Percentiles rank a stretch among this genome's conserved stretches.
Evolutionary conservation across 202 grass and related monocot species (phyloP).

Genomic region (Saccharum hybrid): DNA sequence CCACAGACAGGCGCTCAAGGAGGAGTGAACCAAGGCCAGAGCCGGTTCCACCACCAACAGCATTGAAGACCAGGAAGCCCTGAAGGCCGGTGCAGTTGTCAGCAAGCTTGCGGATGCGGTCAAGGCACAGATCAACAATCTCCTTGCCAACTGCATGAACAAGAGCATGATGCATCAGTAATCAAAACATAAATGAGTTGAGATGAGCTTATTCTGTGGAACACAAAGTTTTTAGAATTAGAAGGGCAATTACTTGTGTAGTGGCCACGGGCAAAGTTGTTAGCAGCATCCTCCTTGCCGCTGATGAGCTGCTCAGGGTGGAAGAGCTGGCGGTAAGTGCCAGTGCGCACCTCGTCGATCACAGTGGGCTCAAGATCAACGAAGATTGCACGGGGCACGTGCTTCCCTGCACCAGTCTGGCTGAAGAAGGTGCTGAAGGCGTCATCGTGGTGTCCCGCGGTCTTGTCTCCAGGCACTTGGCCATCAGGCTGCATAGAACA

Average conservation of each 20-base stretch:
- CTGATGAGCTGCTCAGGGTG: slow-evolving; percentile 97
- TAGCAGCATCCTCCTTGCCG: slow-evolving; percentile 91
- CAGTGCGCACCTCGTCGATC: slow-evolving; percentile 88
- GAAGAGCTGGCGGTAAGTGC: slow-evolving; percentile 90
- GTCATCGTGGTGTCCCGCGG: slow-evolving; percentile 65
- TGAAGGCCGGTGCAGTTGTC: slow-evolving; percentile 83
- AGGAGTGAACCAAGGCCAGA: slow-evolving; percentile 82
- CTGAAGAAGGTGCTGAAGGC: slow-evolving; percentile 92
- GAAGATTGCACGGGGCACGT: slow-evolving; percentile 82
- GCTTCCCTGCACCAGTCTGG: slow-evolving; percentile 78
- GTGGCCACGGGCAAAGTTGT: slow-evolving; percentile 88
- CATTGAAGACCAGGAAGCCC: slow-evolving; percentile 89
- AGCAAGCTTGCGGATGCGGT: slow-evolving; percentile 73
- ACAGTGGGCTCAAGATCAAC: slow-evolving; percentile 87
- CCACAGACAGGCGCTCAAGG: slow-evolving; percentile 76
- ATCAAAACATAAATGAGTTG: background rate
- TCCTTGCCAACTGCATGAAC: slow-evolving; percentile 77
- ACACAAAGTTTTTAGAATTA: background rate
- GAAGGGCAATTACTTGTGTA: slow-evolving; percentile 63
- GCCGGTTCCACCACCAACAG: slow-evolving; percentile 74
- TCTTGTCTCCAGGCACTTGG: slow-evolving; percentile 72
- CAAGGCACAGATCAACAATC: slow-evolving; percentile 76
- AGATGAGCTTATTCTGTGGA: background rate
- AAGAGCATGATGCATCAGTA: slow-evolving; percentile 18
- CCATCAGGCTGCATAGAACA: slow-evolving; percentile 70